Evolutionary conservation across 163 green algal genomes (phyloP).

Genomic region (Chlamydomonas reinhardtii): DNA sequence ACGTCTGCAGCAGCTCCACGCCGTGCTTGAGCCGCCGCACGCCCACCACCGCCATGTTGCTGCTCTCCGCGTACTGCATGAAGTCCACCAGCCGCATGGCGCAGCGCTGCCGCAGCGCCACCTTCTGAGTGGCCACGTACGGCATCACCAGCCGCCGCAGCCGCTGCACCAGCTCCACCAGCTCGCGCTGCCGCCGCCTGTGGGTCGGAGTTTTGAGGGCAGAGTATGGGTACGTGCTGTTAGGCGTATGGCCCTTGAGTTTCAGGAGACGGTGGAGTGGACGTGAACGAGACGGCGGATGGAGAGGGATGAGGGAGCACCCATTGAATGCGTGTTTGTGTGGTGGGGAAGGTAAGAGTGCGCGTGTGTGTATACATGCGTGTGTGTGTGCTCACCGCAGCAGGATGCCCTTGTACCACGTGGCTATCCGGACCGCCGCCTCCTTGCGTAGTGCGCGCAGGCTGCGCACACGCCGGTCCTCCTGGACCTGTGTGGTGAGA

Average conservation of each 20-base stretch:
- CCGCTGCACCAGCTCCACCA: constrained; percentile 28
- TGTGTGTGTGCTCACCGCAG: constrained; percentile 36
- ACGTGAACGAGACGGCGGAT: no score
- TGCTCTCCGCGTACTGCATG: constrained; percentile 16
- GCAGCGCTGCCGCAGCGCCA: constrained; percentile 15
- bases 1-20: constrained; percentile 39
- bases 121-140: constrained; percentile 16
- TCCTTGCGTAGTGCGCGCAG: constrained; percentile 43
- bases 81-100: constrained; percentile 30
- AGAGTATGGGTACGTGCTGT: no score
- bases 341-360: no score
- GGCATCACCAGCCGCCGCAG: constrained; percentile 7
- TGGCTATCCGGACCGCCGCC: constrained; percentile 48
- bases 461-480: constrained; percentile 34
- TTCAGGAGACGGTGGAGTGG: no score
- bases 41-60: constrained; percentile 51
- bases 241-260: no score
- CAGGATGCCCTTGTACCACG: constrained; percentile 56
- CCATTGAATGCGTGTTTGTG: no score
- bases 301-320: no score
- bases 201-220: no score
- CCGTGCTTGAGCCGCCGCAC: constrained; percentile 33
- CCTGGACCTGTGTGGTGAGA: constrained; percentile 6
- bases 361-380: no score
- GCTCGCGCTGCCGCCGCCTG: constrained; percentile 42